These are phyloP conservation scores for Aechmea fasciata DNA, from an alignment of 176 grass and related monocot species.

Conservation along the genomic window DNA sequence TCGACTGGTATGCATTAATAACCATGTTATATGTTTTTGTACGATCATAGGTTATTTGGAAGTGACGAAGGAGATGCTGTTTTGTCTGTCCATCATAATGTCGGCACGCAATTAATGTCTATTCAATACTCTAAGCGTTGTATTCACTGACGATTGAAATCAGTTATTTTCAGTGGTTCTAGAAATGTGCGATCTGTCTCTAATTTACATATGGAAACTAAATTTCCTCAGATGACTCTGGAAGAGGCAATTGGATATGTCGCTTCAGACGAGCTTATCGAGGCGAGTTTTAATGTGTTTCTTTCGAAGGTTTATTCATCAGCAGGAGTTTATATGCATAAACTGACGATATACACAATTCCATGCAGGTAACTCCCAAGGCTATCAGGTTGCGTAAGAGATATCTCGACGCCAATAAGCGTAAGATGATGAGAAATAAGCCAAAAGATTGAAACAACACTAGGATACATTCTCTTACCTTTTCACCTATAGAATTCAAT, in stretches of 20 bases:
- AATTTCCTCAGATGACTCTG: slow-evolving; percentile 74
- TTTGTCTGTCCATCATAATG: too few relatives aligned
- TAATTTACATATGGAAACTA: not conserved
- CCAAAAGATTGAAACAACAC: slow-evolving; percentile 33
- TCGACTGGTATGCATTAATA: slow-evolving; percentile 58
- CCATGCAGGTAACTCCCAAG: slow-evolving; percentile 78
- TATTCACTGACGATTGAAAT: too few relatives aligned
- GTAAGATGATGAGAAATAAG: slow-evolving; percentile 99
- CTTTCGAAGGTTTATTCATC: not conserved
- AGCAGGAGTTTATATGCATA: not conserved
- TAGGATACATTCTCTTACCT: not conserved
- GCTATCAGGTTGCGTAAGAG: slow-evolving; percentile 75
- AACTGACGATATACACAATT: not conserved
- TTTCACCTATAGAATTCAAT: not conserved
- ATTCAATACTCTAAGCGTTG: too few relatives aligned
- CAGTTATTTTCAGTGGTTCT: too few relatives aligned
- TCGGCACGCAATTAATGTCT: too few relatives aligned
- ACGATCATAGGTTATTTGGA: not conserved
- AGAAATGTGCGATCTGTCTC: not conserved
- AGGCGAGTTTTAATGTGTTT: slow-evolving; percentile 46
- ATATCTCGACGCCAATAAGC: slow-evolving; percentile 83
- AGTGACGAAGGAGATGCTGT: too few relatives aligned
- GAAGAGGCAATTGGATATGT: slow-evolving; percentile 99
- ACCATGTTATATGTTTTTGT: not conserved
- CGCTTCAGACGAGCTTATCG: slow-evolving; percentile 96